Evolutionary conservation across 495 filamentous ascomycete genomes (phyloP), one percentile per base, ranked within the genome.

Genomic region (Parathielavia appendiculata): DNA sequence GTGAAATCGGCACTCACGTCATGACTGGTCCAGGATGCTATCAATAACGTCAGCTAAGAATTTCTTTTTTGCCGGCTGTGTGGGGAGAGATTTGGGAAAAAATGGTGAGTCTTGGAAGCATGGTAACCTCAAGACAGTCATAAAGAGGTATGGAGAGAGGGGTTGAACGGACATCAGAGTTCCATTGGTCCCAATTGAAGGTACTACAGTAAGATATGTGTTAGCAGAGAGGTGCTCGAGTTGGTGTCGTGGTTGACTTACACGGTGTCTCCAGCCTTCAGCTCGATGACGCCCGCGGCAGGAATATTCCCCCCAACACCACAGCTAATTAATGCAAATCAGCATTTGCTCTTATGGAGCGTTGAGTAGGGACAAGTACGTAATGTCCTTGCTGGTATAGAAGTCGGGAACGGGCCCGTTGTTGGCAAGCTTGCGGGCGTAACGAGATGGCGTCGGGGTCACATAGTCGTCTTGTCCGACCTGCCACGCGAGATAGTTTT

Each of bases 401-500:
- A 66, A 63, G 34, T 66, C 57, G 1, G 63, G 63, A n/a, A 66
- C 60, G 2, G 63, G 53, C 7, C 63, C 63, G 44, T 63, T 63
- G 44, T 63, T 48, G 34, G 48, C 39, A 0, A 63, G 51, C 13
- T 53, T 56, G 14, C 63, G 63, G 12, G 44, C 58, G 23, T 66
- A 66, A 0, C 63, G 63, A 22, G 56, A 48, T 1, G 63, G 63
- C 7, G 53, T 32, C 23, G 60, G 60, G 22, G 26, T 63, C 44
- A 66, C 39, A 39, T 56, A 63, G 39, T 59, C 47, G 49, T 66
- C 60, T 38, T 60, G 57, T 7, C 60, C 60, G 34, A 66, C 60
- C 54, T 66, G 52, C 57, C 61, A 66, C 1, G 57, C 63, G 14
- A 56, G 57, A 26, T 66, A 67, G 35, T 56, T 55, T 43, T 64